Evolutionary conservation across 192 early-diverging fungal species (phyloP).

Genomic region (Coemansia erecta): DNA sequence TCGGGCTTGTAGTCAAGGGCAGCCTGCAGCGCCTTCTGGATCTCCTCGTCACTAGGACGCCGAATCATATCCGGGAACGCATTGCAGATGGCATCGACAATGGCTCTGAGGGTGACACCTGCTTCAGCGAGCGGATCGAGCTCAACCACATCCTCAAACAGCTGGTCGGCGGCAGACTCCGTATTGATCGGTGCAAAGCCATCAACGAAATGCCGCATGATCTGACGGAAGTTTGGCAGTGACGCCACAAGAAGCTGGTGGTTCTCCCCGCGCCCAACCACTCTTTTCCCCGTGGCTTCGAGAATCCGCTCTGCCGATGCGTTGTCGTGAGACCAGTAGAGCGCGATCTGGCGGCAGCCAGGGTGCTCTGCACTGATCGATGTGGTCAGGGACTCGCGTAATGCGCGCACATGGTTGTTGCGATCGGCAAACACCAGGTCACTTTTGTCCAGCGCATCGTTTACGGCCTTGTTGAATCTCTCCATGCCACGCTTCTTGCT

Average conservation of each 20-base stretch:
- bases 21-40: constrained; percentile 54
- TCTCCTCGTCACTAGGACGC: constrained; percentile 46
- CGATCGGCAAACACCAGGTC: constrained; percentile 78
- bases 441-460: constrained; percentile 54
- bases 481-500: constrained; percentile 54
- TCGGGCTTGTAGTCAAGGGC: constrained; percentile 50
- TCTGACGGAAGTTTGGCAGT: constrained; percentile 55
- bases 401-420: constrained; percentile 64
- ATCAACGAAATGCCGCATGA: constrained; percentile 60
- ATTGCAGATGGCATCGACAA: constrained; percentile 49
- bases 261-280: constrained; percentile 67
- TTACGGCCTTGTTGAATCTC: constrained; percentile 59
- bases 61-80: constrained; percentile 38
- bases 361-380: constrained; percentile 57
- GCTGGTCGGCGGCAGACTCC: constrained; percentile 48
- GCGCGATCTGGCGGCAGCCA: constrained; percentile 63
- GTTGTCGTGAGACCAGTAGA: constrained; percentile 75
- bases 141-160: constrained; percentile 60
- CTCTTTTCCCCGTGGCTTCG: constrained; percentile 54
- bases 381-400: constrained; percentile 55
- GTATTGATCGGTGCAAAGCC: constrained; percentile 57
- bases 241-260: constrained; percentile 80
- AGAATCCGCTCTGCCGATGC: constrained; percentile 47
- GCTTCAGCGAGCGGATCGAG: constrained; percentile 57
- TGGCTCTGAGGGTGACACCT: constrained; percentile 44